Evolutionary conservation across 306 rosid species (phyloP), one percentile per base, ranked within the genome.

Genomic region (Acmispon strigosus): DNA sequence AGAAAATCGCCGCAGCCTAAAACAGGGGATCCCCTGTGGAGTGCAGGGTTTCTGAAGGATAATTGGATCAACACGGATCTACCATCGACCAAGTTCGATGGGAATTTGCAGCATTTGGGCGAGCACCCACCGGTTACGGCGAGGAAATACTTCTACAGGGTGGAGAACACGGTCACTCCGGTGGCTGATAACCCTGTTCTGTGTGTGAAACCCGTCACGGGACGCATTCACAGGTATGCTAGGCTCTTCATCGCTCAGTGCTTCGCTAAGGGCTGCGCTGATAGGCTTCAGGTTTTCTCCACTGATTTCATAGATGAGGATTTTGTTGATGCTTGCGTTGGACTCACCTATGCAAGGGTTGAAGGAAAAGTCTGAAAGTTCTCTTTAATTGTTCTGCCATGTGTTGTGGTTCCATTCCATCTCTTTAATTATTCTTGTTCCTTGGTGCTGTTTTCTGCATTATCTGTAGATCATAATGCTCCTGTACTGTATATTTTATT

Each of bases 131-230:
- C 90, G 5, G 90, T 80, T 42, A 11, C 82, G 5, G 69, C 86
- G 0, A 82, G 98, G 72, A 88, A 85, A 12, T 93, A 66, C 77
- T 93, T 93, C 56, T 90, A 93, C 44, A 87, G 97, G 80, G 88
- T 93, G 80, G 97, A 93, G 90, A 93, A 93, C 62, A 93, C 96
- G 8, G 94, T 80, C n/a, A 93, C 97, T 0, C 96, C 98, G 0
- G 86, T 85, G 50, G 73, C 96, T 0, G 92, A 93, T 80, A 93
- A 90, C 29, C 97, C 94, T 0, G 66, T 90, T 14, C 8, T 90
- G 76, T 89, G 96, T 32, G 98, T 90, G 17, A 88, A 76, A 61
- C 94, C 97, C 1, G 98, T 88, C 58, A 90, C 98, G 0, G 3
- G 69, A 3, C 84, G 98, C 56, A 93, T 93, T 55, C 94, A 73